A percentile compares a stretch with the other conserved stretches of the same genome.
Evolutionary conservation across 2,329 filamentous ascomycete species (phyloP).

Genomic region (Ophidiomyces ophidiicola): DNA sequence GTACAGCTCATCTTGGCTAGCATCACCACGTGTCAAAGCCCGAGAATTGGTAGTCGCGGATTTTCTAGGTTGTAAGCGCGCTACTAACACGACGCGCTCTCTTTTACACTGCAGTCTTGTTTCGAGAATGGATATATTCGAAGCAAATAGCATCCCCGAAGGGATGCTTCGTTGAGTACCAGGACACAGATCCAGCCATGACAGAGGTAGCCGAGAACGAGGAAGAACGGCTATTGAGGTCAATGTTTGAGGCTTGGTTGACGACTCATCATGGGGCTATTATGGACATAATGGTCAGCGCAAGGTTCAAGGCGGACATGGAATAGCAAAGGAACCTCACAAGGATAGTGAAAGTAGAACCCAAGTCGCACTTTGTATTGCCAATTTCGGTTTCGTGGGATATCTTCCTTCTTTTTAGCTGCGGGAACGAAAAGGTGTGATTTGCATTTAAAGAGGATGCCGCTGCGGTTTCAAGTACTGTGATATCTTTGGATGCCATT

Average conservation of each 20-base stretch:
- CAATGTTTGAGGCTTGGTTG: slow-evolving; percentile 26
- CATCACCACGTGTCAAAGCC: not conserved
- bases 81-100: slow-evolving; percentile 25
- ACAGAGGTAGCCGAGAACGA: slow-evolving; percentile 28
- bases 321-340: slow-evolving; percentile 17
- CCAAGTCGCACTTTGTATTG: slow-evolving; percentile 10
- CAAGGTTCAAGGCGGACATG: not conserved
- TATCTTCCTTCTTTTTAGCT: slow-evolving; percentile 27
- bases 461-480: slow-evolving; percentile 26
- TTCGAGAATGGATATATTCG: slow-evolving; percentile 29
- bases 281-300: not conserved
- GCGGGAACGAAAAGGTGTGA: slow-evolving; percentile 18
- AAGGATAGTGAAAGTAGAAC: slow-evolving; percentile 21
- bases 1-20: slow-evolving; percentile 23
- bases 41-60: not conserved
- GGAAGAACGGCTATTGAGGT: slow-evolving; percentile 28
- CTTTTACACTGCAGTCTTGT: slow-evolving; percentile 16
- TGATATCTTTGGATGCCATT: slow-evolving; percentile 28
- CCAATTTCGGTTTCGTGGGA: slow-evolving; percentile 14
- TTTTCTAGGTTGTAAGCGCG: slow-evolving; percentile 18
- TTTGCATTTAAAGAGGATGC: slow-evolving; percentile 25
- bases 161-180: slow-evolving; percentile 20
- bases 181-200: slow-evolving; percentile 29
- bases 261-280: slow-evolving; percentile 28
- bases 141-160: slow-evolving; percentile 28